Percentiles rank a stretch among this genome's conserved stretches.
Evolutionary conservation across 176 grass and related monocot genomes (phyloP).

Genomic region (Ensete ventricosum): DNA sequence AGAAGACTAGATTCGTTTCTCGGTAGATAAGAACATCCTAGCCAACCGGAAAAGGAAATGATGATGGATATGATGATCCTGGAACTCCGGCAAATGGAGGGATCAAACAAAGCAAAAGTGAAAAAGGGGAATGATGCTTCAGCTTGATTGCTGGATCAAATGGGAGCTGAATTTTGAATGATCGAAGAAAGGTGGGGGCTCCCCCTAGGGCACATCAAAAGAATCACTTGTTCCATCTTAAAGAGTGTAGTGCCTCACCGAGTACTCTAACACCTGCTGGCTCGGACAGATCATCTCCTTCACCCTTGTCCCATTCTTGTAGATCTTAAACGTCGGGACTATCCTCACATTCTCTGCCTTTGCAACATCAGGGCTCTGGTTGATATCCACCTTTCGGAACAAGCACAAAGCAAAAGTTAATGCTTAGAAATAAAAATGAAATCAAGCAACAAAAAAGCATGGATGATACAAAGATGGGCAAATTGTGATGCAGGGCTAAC

Average conservation of each 20-base stretch:
- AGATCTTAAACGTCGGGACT: slow-evolving; percentile 93
- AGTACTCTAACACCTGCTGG: slow-evolving; percentile 71
- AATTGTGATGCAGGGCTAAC: background rate
- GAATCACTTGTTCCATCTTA: slow-evolving; percentile 35
- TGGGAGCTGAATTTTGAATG: slow-evolving; percentile 25
- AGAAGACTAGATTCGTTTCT: background rate
- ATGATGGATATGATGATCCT: slow-evolving; percentile 22
- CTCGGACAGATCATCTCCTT: slow-evolving; percentile 98
- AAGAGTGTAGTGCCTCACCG: slow-evolving; percentile 76
- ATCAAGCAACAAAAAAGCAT: background rate
- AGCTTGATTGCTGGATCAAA: background rate
- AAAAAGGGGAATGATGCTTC: background rate
- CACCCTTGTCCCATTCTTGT: slow-evolving; percentile 62
- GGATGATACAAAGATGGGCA: background rate
- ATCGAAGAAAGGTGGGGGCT: slow-evolving; percentile 24
- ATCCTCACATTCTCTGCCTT: slow-evolving; percentile 70
- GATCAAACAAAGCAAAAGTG: slow-evolving; percentile 1
- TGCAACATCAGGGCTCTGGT: slow-evolving; percentile 47
- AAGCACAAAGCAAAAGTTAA: background rate
- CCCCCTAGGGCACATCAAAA: background rate
- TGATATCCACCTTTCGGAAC: slow-evolving; percentile 56
- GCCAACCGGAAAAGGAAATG: slow-evolving; percentile 10
- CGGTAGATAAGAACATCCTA: slow-evolving; percentile 20
- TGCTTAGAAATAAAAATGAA: background rate
- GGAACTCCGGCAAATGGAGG: background rate